Conservation (phyloP, 1,284 basidiomycete genomes). For the Leucoagaricus sp. region DNA sequence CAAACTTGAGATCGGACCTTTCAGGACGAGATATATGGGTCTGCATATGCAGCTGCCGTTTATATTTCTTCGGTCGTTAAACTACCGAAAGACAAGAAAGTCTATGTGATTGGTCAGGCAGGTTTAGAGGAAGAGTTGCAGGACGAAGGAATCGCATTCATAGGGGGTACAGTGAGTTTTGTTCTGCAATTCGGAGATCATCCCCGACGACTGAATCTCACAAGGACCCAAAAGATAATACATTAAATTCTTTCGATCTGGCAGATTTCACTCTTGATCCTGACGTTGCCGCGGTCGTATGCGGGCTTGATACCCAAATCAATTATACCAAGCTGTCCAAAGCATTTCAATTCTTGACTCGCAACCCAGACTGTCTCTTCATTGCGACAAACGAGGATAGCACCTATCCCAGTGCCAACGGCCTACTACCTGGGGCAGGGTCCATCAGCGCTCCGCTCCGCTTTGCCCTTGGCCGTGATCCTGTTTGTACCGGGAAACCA, state of each 20-base stretch:
- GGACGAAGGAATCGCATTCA: conserved; percentile 77
- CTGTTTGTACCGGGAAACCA: conserved; percentile 90
- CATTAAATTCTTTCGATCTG: conserved; percentile 72
- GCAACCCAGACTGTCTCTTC: conserved; percentile 82
- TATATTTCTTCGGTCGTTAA: conserved; percentile 91
- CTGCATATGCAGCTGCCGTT: conserved; percentile 91
- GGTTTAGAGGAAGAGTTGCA: conserved; percentile 93
- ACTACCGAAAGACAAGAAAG: conserved; percentile 89
- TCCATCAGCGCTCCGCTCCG: conserved; percentile 82
- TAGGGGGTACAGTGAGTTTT: conserved; percentile 82
- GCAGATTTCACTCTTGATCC: conserved; percentile 75
- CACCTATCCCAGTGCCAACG: conserved; percentile 82
- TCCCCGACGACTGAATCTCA: conserved; percentile 5
- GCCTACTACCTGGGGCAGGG: conserved; percentile 87
- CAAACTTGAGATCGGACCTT: background rate
- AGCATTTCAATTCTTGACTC: conserved; percentile 88
- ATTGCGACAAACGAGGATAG: conserved; percentile 94
- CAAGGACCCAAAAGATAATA: conserved; percentile 84
- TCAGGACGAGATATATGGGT: conserved; percentile 95
- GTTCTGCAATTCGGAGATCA: conserved; percentile 1
- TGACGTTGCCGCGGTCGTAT: conserved; percentile 86
- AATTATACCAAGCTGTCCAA: conserved; percentile 96
- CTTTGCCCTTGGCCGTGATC: conserved; percentile 71
- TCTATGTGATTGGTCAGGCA: conserved; percentile 93
- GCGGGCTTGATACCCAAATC: conserved; percentile 78